Conservation (phyloP, 768 basidiomycete species). For the Amanita fuliginea region DNA sequence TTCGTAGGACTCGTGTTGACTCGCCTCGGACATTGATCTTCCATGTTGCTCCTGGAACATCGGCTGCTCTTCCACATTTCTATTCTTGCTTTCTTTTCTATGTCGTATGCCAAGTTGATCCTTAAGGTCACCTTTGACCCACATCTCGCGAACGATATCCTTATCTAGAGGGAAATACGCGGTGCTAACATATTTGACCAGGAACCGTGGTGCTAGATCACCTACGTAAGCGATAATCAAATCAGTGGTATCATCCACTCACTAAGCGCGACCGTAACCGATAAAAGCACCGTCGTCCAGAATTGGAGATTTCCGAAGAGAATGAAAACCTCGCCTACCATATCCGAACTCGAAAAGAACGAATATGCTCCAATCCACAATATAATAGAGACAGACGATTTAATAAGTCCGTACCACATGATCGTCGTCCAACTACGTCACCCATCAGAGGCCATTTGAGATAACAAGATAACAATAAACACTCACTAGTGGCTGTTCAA, state of each 20-base stretch:
- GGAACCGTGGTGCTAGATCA: constrained; percentile 65
- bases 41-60: constrained; percentile 60
- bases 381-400: constrained; percentile 72
- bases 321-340: constrained; percentile 59
- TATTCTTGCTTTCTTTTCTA: constrained; percentile 40
- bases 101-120: constrained; percentile 67
- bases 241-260: constrained; percentile 11
- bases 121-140: constrained; percentile 76
- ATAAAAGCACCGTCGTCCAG: constrained; percentile 70
- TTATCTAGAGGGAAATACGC: constrained; percentile 77
- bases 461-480: constrained; percentile 15
- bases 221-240: not conserved
- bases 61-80: constrained; percentile 51
- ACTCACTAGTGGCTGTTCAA: constrained; percentile 82
- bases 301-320: constrained; percentile 75
- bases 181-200: constrained; percentile 60
- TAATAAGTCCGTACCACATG: constrained; percentile 73
- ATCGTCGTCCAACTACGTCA: constrained; percentile 65
- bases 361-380: constrained; percentile 89
- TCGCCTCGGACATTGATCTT: constrained; percentile 53
- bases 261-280: constrained; percentile 67
- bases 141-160: constrained; percentile 88
- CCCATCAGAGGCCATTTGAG: constrained; percentile 10
- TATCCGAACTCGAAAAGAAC: constrained; percentile 61
- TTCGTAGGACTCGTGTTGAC: constrained; percentile 32